phyloP scores from a whole-genome alignment of 768 basidiomycete species.

The Hebeloma cylindrosporum region DNA sequence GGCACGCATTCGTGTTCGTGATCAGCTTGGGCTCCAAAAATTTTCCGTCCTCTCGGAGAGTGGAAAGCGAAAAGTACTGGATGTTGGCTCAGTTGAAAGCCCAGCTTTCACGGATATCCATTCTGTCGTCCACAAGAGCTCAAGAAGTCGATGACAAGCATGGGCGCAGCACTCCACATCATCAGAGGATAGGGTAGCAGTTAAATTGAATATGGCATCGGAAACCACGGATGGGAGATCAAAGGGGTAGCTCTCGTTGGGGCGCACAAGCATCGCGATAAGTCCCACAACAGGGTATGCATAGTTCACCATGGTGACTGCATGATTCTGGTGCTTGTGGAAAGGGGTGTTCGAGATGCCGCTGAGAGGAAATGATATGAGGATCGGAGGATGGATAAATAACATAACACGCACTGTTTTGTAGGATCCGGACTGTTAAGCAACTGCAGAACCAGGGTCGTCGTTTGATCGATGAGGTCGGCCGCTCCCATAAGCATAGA shows the following conservation, averaged over 20 bases:
- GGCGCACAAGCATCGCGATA: slow-evolving; percentile 11
- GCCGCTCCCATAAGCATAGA: slow-evolving; percentile 3
- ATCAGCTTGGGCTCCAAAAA: slow-evolving; percentile 6
- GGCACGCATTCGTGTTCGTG: background rate
- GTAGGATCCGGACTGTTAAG: slow-evolving; percentile 12
- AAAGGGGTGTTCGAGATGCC: slow-evolving; percentile 27
- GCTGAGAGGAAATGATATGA: background rate
- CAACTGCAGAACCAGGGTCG: slow-evolving; percentile 14
- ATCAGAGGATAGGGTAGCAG: no score
- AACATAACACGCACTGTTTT: slow-evolving; percentile 13
- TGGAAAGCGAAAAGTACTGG: background rate
- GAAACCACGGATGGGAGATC: background rate
- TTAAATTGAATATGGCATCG: no score
- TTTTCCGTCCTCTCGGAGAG: background rate
- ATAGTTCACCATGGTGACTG: slow-evolving; percentile 16
- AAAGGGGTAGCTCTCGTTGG: background rate
- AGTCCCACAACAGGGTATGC: slow-evolving; percentile 4
- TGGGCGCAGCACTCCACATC: no score
- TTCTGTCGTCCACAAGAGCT: no score
- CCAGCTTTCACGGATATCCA: no score
- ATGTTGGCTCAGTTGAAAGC: background rate
- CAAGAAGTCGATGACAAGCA: no score
- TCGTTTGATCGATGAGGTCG: slow-evolving; percentile 7
- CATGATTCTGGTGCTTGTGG: slow-evolving; percentile 17
- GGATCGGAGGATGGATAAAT: slow-evolving; percentile 6